phyloP scores from a whole-genome alignment of 495 filamentous ascomycete species.

The Jackrogersella minutella region DNA sequence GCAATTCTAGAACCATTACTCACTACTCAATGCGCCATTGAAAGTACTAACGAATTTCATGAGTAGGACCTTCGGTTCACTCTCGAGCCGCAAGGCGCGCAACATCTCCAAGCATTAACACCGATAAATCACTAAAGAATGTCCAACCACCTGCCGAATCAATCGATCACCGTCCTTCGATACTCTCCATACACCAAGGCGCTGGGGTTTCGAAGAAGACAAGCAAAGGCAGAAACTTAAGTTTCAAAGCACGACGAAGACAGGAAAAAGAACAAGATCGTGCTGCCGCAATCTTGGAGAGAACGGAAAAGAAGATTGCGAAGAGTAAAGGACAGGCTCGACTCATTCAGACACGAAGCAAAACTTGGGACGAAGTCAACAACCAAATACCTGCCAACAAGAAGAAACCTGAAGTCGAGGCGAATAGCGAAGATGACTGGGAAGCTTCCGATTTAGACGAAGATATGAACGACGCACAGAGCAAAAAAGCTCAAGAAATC shows the following conservation, averaged over 20 bases:
- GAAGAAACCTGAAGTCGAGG: constrained; percentile 3
- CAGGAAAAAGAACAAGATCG: constrained; percentile 77
- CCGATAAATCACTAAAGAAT: constrained; percentile 76
- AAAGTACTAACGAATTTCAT: constrained; percentile 20
- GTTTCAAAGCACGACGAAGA: constrained; percentile 69
- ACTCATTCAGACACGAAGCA: constrained; percentile 63
- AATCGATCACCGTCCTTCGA: constrained; percentile 60
- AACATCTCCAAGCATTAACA: constrained; percentile 72
- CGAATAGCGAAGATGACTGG: constrained; percentile 13
- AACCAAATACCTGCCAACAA: constrained; percentile 44
- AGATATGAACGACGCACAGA: constrained; percentile 46
- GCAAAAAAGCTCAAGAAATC: constrained; percentile 5
- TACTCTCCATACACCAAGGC: constrained; percentile 67
- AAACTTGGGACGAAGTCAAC: constrained; percentile 69
- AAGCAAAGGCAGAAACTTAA: constrained; percentile 68
- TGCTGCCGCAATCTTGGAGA: constrained; percentile 74
- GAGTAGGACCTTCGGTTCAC: constrained; percentile 60
- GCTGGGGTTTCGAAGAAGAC: constrained; percentile 70
- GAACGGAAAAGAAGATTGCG: constrained; percentile 71
- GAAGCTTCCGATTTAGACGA: constrained; percentile 49
- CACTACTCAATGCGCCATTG: background rate
- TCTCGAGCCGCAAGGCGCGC: constrained; percentile 79
- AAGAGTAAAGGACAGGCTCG: constrained; percentile 69
- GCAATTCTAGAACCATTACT: background rate
- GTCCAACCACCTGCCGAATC: constrained; percentile 64